Base-by-base conservation (phyloP, 352 stramenopile genomes). In the Aphanomyces invadans region DNA sequence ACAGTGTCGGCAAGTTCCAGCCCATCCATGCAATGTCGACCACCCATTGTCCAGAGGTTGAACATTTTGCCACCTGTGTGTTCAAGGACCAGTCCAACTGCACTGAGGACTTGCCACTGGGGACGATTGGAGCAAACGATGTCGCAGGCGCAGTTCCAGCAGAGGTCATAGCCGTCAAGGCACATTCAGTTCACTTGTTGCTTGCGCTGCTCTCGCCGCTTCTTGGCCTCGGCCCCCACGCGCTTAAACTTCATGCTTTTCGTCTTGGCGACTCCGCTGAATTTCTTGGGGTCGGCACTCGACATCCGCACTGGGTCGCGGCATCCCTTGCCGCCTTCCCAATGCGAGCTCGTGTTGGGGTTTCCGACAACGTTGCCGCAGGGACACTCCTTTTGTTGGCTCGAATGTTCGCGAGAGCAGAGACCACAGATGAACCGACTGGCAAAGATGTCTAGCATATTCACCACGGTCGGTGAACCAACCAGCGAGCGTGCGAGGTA, bases 351-450 rank as follows among this genome's bases (percentile, higher is more conserved):
- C n/a, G 67, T 73, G 48, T 70, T 78, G 69, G 86, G 78, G 12
- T 65, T 46, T 7, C 79, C 77, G 39, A 92, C 73, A 21, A 87
- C 74, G 64, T 92, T 92, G 52, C 83, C 82, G 33, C 83, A 92
- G 1, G 76, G 76, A 44, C 85, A 94, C 56, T 82, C 69, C 62
- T 92, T 94, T n/a, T 86, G 59, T 4, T 76, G 67, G 29, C 78
- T 90, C 7, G 80, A 81, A 56, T 94, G 85, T 63, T 94, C 85
- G 48, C 88, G 89, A 11, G 83, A 90, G 68, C 85, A 93, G 29
- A 90, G 73, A 0, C 85, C 85, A 44, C 85, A 93, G 62, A 93
- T 90, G 70, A 90, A 89, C 38, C 84, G 80, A 62, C 80, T 92
- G 3, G 83, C 85, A 57, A 90, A 86, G 66, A 88, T 89, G 17